A percentile compares a stretch with the other conserved stretches of the same genome.
Conservation (phyloP, 2,329 filamentous ascomycete species). For the Zasmidium cellare region DNA sequence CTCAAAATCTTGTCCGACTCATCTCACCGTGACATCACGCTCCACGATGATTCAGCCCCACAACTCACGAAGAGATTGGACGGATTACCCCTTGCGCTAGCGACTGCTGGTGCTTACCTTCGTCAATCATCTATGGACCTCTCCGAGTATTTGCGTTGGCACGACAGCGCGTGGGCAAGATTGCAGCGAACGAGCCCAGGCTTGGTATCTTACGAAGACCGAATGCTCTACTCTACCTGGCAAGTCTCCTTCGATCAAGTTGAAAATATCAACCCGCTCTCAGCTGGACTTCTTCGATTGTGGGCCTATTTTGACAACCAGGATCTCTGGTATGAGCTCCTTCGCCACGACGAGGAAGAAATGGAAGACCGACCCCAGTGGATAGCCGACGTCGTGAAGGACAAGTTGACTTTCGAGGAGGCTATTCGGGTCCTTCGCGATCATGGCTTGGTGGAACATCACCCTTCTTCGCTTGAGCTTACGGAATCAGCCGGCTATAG, state of each 20-base stretch:
- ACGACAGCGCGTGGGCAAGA: background rate
- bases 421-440: background rate
- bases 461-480: background rate
- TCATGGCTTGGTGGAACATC: background rate
- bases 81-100: background rate
- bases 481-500: background rate
- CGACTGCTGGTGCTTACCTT: background rate
- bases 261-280: background rate
- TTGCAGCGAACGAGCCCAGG: background rate
- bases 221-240: background rate
- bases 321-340: slow-evolving; percentile 1
- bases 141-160: background rate
- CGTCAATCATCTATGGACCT: background rate
- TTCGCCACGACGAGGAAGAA: background rate
- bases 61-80: background rate
- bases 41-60: background rate
- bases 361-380: background rate
- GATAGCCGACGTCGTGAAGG: background rate
- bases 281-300: background rate
- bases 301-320: background rate
- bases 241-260: background rate
- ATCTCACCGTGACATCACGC: background rate
- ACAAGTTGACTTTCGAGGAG: background rate
- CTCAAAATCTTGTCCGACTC: background rate
- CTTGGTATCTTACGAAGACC: background rate